Evolutionary conservation across 73 alveolate species (phyloP), one percentile per base, ranked within the genome.

Genomic region (Symbiodinium natans): DNA sequence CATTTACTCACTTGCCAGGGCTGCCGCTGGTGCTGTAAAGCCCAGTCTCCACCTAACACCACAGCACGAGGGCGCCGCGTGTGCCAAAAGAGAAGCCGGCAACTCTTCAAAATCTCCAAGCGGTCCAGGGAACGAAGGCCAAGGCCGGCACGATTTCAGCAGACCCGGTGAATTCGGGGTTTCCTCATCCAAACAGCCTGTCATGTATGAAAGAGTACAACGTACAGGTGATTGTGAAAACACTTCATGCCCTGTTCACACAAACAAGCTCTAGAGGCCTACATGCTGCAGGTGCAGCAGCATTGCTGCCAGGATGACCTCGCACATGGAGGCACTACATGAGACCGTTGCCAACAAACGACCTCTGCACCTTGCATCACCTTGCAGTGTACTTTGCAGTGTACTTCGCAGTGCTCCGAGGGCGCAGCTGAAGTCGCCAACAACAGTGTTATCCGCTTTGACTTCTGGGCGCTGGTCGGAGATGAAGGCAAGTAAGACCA

Each of bases 171-270:
- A 63, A 63, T 63, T 63, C 27, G 80, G 36, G 33, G 36, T 9
- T 29, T 63, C 80, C 17, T n/a, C 36, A 36, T 63, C 80, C 80
- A 63, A n/a, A 63, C 80, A 63, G 80, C 80, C 80, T 63, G 80
- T 36, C 39, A n/a, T 9, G 33, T 52, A 11, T 52, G n/a, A 15
- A 10, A 8, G 31, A 21, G n/a, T n/a, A n/a, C n/a, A n/a, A n/a
- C n/a, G n/a, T n/a, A n/a, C 1, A 29, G 27, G 71, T 52, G 71
- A 15, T 52, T 52, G 71, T 29, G n/a, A 7, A 52, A 52, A 5
- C 71, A 6, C 23, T 6, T 52, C 31, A n/a, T n/a, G n/a, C n/a
- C n/a, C n/a, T n/a, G n/a, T n/a, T n/a, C n/a, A 13, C 59, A 46
- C 6, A 63, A 63, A 11, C 80, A 27, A 23, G 80, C 80, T 8